Conservation (phyloP, 1,284 basidiomycete genomes). For the Anthracocystis panici-leucophaei region DNA sequence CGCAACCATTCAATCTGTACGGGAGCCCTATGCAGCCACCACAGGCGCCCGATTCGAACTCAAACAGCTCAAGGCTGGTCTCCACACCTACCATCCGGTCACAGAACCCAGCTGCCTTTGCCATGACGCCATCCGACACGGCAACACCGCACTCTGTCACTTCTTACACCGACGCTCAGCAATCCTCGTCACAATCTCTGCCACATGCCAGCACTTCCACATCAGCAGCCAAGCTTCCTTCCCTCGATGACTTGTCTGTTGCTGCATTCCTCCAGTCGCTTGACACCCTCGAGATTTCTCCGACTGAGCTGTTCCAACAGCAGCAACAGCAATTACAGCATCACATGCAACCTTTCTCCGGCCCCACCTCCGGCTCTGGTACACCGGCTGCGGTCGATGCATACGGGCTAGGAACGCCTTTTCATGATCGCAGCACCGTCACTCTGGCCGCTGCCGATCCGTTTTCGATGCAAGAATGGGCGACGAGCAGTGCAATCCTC, state of each 20-base stretch:
- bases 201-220: slow-evolving; percentile 3
- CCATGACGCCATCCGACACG: slow-evolving; percentile 28
- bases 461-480: slow-evolving; percentile 36
- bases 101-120: slow-evolving; percentile 12
- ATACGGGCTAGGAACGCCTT: slow-evolving; percentile 13
- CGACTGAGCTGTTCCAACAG: slow-evolving; percentile 52
- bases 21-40: slow-evolving; percentile 15
- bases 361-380: slow-evolving; percentile 8
- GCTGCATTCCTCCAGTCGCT: slow-evolving; percentile 67
- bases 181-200: background rate
- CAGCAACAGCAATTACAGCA: slow-evolving; percentile 30
- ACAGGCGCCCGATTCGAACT: background rate
- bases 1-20: background rate
- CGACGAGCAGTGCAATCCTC: slow-evolving; percentile 52
- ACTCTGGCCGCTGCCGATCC: background rate
- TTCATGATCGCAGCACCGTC: background rate
- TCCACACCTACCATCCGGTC: slow-evolving; percentile 24
- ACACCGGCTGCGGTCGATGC: background rate
- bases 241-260: slow-evolving; percentile 60
- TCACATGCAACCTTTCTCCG: slow-evolving; percentile 23
- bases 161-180: background rate
- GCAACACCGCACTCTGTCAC: slow-evolving; percentile 18
- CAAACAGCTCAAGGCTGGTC: background rate
- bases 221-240: slow-evolving; percentile 27
- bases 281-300: slow-evolving; percentile 65